Base-by-base conservation (phyloP, 345 rosid genomes). In the Rhodamnia rubescens region DNA sequence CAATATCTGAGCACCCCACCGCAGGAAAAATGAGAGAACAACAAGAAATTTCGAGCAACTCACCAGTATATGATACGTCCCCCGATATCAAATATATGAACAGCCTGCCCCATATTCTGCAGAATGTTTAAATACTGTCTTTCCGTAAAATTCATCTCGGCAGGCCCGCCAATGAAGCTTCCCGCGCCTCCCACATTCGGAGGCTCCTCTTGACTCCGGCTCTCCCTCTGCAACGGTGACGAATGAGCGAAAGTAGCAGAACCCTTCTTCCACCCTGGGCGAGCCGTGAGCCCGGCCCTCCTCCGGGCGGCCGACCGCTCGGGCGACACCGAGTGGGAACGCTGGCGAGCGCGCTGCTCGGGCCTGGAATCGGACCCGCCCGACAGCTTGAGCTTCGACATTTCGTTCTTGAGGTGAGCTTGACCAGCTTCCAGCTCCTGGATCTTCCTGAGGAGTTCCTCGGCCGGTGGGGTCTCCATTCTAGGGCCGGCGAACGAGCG, bases 91-190 rank as follows among this genome's bases (percentile, higher is more conserved):
- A 91, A 89, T 83, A 96, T 95, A 88, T 97, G 98, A 89, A 97
- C 96, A 64, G 98, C 89, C 85, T 97, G 99, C 54, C 98, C 98
- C 98, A 97, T 92, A 27, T 96, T 93, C 91, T 97, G 98, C 89
- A 97, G 92, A 32, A 97, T 97, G 86, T 94, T 96, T 90, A 95
- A 90, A 91, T 91, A 96, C 86, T 96, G 98, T 51, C 85, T 92
- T 75, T 96, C 93, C 3, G 92, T 90, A 84, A 96, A 94, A 80
- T 93, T 92, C 53, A 92, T 90, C 7, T 91, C 90, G 32, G 97
- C 88, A 21, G 98, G 93, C 56, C 95, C 94, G 5, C 85, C 81
- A 14, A 40, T 87, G 22, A 82, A 88, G 29, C 80, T 59, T 81
- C 84, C 87, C 75, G 83, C 90, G 55, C 88, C 88, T 27, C 85